Evolutionary conservation across 2,329 filamentous ascomycete genomes (phyloP), one percentile per base, ranked within the genome.

Genomic region (Epichloe glyceriae): DNA sequence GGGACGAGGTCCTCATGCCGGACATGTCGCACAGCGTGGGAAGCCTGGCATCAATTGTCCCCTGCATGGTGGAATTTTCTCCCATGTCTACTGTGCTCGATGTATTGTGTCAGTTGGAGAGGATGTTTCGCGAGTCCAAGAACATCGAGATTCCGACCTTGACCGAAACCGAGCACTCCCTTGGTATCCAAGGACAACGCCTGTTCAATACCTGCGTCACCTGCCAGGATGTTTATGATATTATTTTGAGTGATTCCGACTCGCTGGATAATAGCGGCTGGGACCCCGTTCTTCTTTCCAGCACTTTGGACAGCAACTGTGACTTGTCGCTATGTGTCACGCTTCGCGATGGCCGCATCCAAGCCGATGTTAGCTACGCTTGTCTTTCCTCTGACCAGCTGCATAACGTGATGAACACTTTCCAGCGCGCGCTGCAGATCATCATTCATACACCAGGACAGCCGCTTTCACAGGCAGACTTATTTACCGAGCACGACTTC

Each of bases 401-500:
- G 0, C 61, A 65, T 22, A 75, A 73, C 46, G 63, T 82, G 2
- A 70, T 73, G 15, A 69, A 69, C 52, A 74, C 74, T 0, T 79
- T 82, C 43, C 74, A 76, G 39, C 69, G 72, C 22, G 72, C 78
- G 0, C 62, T 82, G 15, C 64, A 69, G 12, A 63, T 69, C 17
- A 69, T 78, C 2, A 54, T 80, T 12, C 63, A 67, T 2, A 60
- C 63, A 3, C 70, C 72, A 0, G 64, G 68, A 10, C 65, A 63
- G 15, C 61, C 64, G 4, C 64, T 79, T 47, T 70, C 65, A 5
- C 64, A 74, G 19, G 62, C 75, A 26, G 73, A 79, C 59, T 65
- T 78, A 3, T 79, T 81, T 56, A 79, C 71, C 12, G 72, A 77
- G 46, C 67, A 72, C 8, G 78, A 82, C 55, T 73, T 74, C 54